phyloP scores from a whole-genome alignment of 495 filamentous ascomycete genomes.

The Penicillium ochrochloron region DNA sequence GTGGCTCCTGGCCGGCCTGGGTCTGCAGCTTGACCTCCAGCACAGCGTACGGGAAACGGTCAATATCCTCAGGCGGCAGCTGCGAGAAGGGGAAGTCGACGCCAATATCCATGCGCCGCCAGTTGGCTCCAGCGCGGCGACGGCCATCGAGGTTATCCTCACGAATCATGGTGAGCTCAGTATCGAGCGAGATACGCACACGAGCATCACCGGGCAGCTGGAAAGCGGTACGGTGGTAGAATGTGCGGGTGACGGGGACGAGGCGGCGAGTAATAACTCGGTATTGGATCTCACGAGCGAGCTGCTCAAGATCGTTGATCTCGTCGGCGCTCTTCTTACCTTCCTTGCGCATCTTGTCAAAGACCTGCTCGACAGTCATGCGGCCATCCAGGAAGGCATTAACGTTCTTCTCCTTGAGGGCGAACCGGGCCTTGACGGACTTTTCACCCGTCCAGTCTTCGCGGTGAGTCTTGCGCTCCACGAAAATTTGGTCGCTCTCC shows the following conservation, averaged over 20 bases:
- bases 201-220: conserved; percentile 95
- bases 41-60: conserved; percentile 93
- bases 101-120: conserved; percentile 96
- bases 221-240: conserved; percentile 98
- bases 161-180: conserved; percentile 89
- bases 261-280: conserved; percentile 82
- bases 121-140: conserved; percentile 80
- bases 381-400: conserved; percentile 85
- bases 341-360: conserved; percentile 93
- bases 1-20: conserved; percentile 94
- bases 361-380: conserved; percentile 78
- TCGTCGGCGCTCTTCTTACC: conserved; percentile 89
- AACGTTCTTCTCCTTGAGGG: conserved; percentile 94
- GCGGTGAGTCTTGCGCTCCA: conserved; percentile 96
- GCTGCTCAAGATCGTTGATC: conserved; percentile 85
- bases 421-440: conserved; percentile 95
- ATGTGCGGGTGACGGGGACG: conserved; percentile 85
- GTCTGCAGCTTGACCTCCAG: conserved; percentile 98
- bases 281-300: conserved; percentile 93
- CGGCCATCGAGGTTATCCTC: conserved; percentile 93
- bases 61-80: conserved; percentile 79
- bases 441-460: conserved; percentile 99
- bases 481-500: conserved; percentile 91
- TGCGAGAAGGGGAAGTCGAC: conserved; percentile 95
- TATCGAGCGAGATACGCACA: conserved; percentile 96